phyloP scores from a whole-genome alignment of 1,284 basidiomycete species.

The Tylopilus sp. region DNA sequence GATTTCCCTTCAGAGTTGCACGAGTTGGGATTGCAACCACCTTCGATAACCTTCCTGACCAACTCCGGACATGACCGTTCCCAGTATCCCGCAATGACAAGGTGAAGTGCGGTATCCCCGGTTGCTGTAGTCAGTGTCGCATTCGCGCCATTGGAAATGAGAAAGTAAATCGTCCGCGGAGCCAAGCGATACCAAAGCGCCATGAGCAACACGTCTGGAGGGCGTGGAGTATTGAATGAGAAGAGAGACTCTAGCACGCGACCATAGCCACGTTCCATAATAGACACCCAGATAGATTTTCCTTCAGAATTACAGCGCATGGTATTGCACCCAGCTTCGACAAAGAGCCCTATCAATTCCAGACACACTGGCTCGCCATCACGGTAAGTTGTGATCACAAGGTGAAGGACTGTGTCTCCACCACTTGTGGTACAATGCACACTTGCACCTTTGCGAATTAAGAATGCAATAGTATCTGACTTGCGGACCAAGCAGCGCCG shows the following conservation, averaged over 20 bases:
- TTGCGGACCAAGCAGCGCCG: background rate
- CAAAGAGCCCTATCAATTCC: background rate
- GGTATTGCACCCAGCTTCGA: background rate
- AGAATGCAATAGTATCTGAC: background rate
- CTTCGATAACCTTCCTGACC: background rate
- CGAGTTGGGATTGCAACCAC: background rate
- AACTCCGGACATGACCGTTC: background rate
- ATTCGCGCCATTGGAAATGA: too few species aligned
- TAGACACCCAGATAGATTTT: background rate
- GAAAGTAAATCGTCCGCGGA: too few species aligned
- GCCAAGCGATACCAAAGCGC: too few species aligned
- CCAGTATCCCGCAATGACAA: background rate
- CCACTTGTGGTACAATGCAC: background rate
- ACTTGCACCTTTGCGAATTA: background rate
- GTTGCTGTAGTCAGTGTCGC: background rate
- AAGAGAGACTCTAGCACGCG: background rate
- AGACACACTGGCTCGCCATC: background rate
- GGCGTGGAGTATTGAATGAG: too few species aligned
- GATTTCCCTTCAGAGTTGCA: background rate
- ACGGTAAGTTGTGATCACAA: background rate
- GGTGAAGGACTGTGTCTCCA: background rate
- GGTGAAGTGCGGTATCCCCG: background rate
- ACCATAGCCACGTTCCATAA: background rate
- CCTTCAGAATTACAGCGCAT: background rate
- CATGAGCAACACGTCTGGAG: too few species aligned